Conservation (phyloP, 1,139 yeast genomes). For the Maudiozyma humilis region DNA sequence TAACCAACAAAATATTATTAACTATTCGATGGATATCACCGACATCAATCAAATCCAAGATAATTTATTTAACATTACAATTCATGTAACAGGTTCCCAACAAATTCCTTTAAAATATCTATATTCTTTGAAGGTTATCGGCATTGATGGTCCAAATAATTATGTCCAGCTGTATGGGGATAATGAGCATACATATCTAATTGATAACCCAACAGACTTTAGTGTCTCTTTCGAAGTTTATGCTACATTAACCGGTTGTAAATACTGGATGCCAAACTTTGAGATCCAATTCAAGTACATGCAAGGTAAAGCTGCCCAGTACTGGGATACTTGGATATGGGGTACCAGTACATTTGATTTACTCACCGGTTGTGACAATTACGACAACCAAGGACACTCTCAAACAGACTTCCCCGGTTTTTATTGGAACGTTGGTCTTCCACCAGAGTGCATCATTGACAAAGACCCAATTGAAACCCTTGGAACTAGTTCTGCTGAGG, state of each 20-base stretch:
- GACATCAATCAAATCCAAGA: conserved; percentile 6
- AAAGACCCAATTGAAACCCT: not conserved
- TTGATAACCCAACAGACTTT: conserved; percentile 27
- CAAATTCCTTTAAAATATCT: conserved; percentile 20
- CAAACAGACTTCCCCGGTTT: conserved; percentile 28
- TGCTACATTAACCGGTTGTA: conserved; percentile 11
- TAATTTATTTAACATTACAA: conserved; percentile 24
- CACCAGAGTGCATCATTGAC: not conserved
- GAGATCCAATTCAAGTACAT: conserved; percentile 31
- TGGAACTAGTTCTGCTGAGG: not conserved
- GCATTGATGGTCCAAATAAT: conserved; percentile 22
- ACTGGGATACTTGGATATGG: conserved; percentile 18
- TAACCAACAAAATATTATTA: not conserved
- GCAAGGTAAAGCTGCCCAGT: conserved; percentile 13
- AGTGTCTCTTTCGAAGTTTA: conserved; percentile 23
- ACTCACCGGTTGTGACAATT: conserved; percentile 24
- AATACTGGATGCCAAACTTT: conserved; percentile 23
- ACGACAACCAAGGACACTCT: conserved; percentile 25
- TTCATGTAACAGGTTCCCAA: conserved; percentile 22
- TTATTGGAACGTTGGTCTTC: conserved; percentile 19
- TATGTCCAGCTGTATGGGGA: conserved; percentile 22
- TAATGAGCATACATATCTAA: conserved; percentile 16
- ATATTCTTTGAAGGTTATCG: conserved; percentile 26
- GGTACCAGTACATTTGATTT: conserved; percentile 22
- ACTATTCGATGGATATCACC: conserved; percentile 5